These are phyloP conservation scores for Fomitopsis schrenkii DNA, from an alignment of 1,284 basidiomycete species.

Conservation along the genomic window DNA sequence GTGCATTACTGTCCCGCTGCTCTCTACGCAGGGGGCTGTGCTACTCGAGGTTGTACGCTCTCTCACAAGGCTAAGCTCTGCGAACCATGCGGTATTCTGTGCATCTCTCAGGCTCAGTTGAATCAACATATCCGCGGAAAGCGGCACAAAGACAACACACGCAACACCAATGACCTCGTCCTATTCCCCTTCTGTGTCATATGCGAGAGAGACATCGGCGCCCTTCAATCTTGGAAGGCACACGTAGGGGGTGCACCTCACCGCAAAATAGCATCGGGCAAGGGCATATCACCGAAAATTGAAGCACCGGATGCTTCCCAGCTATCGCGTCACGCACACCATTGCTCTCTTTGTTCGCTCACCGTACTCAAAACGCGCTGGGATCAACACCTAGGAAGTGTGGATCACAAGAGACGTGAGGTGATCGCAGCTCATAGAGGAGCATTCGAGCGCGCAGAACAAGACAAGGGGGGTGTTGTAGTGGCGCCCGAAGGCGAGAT, in stretches of 20 bases:
- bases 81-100: constrained; percentile 9
- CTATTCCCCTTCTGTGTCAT: constrained; percentile 6
- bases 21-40: constrained; percentile 11
- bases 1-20: constrained; percentile 3
- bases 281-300: background rate
- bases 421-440: constrained; percentile 15
- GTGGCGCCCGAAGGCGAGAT: constrained; percentile 22
- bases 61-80: constrained; percentile 12
- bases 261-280: background rate
- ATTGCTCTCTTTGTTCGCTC: constrained; percentile 6
- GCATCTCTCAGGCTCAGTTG: background rate
- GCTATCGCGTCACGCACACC: background rate
- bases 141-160: constrained; percentile 1
- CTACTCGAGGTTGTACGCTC: constrained; percentile 3
- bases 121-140: constrained; percentile 3
- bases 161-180: background rate
- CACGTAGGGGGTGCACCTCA: constrained; percentile 7
- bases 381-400: constrained; percentile 3
- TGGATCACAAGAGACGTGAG: constrained; percentile 5
- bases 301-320: background rate
- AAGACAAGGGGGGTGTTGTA: constrained; percentile 20
- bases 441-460: constrained; percentile 19
- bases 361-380: constrained; percentile 2
- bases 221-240: background rate
- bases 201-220: constrained; percentile 6